Evolutionary conservation across 768 basidiomycete genomes (phyloP).

Genomic region (Mycena chlorophos): DNA sequence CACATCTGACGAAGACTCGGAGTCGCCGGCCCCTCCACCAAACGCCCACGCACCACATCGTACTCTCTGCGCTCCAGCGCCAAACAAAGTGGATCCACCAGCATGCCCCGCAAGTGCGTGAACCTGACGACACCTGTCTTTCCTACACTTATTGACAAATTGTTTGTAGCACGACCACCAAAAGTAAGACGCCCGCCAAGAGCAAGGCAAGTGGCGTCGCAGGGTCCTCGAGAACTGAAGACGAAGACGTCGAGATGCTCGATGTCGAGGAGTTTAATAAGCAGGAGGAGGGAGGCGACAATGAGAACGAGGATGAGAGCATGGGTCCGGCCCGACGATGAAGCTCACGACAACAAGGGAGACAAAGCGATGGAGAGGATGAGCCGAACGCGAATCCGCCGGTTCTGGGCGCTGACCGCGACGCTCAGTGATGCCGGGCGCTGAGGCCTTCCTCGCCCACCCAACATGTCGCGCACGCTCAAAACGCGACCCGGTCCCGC

Average conservation of each 20-base stretch:
- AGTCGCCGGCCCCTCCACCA: slow-evolving; percentile 51
- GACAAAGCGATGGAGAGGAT: no score
- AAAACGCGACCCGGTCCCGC: no score
- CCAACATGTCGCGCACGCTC: no score
- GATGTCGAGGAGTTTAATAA: slow-evolving; percentile 62
- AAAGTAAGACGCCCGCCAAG: slow-evolving; percentile 60
- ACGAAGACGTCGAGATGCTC: slow-evolving; percentile 78
- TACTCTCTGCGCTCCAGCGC: slow-evolving; percentile 70
- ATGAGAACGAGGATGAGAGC: no score
- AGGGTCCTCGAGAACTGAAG: slow-evolving; percentile 63
- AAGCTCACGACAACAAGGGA: no score
- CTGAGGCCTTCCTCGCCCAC: no score
- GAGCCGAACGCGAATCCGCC: no score
- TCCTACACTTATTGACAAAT: slow-evolving; percentile 10
- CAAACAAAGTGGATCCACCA: slow-evolving; percentile 42
- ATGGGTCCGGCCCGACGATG: no score
- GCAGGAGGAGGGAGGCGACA: slow-evolving; percentile 47
- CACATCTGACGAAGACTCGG: slow-evolving; percentile 73
- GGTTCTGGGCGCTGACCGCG: no score
- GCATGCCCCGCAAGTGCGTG: slow-evolving; percentile 77
- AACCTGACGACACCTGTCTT: slow-evolving; percentile 9
- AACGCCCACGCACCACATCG: slow-evolving; percentile 60
- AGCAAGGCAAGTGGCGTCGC: slow-evolving; percentile 56
- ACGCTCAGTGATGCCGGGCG: no score
- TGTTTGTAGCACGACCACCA: slow-evolving; percentile 38